Evolutionary conservation across 83 land plant species (phyloP), one percentile per base, ranked within the genome.

Genomic region (Isoetes engelmannii): DNA sequence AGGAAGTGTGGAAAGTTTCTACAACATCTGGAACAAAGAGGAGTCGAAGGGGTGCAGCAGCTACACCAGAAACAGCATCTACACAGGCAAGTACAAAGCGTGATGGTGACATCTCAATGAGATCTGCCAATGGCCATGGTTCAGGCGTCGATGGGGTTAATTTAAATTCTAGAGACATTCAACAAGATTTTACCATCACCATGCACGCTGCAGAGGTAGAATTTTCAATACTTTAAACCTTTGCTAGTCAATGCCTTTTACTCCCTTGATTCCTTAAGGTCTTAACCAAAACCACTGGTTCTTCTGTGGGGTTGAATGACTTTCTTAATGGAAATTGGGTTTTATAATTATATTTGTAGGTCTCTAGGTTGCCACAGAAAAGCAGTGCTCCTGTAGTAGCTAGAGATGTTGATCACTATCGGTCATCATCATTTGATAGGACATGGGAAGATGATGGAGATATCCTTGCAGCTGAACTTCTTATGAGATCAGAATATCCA

Each of bases 1-100:
- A 91, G 92, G 96, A 93, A 78, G 85, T 84, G 28, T 93, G 98
- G 98, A 84, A 82, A 73, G 87, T 84, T 47, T 85, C 97, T 42
- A 92, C 97, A 43, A 82, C 89, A 18, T 90, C 88, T 63, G 89
- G 83, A n/a, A 50, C 81, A 59, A 89, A 72, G 72, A 84, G 89
- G 57, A 84, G 78, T 5, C 84, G 75, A 53, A 28, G 54, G 13
- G 53, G 72, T 46, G 74, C 54, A 17, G 17, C 47, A 43, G 61
- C 56, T 0, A 45, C 50, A 20, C 19, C 50, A 74, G 84, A 92
- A 80, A 76, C 74, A 12, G 56, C 63, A 74, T 48, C 76, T 48
- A 28, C 37, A 28, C 37, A 28, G 37, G 37, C 37, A 28, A 28
- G 37, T 28, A 28, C 37, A 28, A 28, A 28, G 37, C 37, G 2